A percentile compares a stretch with the other conserved stretches of the same genome.
Evolutionary conservation across 2,329 filamentous ascomycete genomes (phyloP).

Genomic region (Exserohilum turcica): DNA sequence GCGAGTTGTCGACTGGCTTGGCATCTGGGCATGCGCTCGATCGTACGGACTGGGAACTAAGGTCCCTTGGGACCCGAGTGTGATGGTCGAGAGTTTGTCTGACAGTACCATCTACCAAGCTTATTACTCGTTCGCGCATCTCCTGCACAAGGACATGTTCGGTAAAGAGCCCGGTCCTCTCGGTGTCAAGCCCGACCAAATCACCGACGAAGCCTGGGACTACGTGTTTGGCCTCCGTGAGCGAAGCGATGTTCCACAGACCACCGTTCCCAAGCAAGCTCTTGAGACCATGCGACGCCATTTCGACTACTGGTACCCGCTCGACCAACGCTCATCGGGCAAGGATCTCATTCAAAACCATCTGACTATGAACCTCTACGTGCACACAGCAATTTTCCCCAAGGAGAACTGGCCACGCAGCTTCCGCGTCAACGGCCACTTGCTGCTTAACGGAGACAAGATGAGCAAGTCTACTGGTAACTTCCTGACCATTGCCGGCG

Average conservation of each 20-base stretch:
- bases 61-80: slow-evolving; percentile 89
- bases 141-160: slow-evolving; percentile 83
- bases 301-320: slow-evolving; percentile 96
- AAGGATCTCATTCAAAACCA: slow-evolving; percentile 79
- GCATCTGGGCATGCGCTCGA: slow-evolving; percentile 83
- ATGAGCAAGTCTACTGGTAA: slow-evolving; percentile 99
- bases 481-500: slow-evolving; percentile 87
- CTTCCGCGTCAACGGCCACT: slow-evolving; percentile 87
- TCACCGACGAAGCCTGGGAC: slow-evolving; percentile 96
- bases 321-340: slow-evolving; percentile 85
- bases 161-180: slow-evolving; percentile 60
- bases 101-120: slow-evolving; percentile 93
- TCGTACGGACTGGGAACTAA: slow-evolving; percentile 92
- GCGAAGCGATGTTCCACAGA: slow-evolving; percentile 69
- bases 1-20: slow-evolving; percentile 87
- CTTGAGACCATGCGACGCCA: slow-evolving; percentile 84
- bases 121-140: slow-evolving; percentile 65
- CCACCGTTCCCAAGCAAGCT: slow-evolving; percentile 73
- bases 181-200: slow-evolving; percentile 75
- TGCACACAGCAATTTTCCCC: slow-evolving; percentile 87
- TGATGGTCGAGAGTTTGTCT: slow-evolving; percentile 88
- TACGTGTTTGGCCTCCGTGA: slow-evolving; percentile 85
- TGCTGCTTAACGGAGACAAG: slow-evolving; percentile 95
- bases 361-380: slow-evolving; percentile 93
- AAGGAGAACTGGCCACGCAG: slow-evolving; percentile 86